A percentile compares a stretch with the other conserved stretches of the same genome.
Conservation (phyloP, 371 early-diverging fungal species). For the Lichtheimia hyalospora region DNA sequence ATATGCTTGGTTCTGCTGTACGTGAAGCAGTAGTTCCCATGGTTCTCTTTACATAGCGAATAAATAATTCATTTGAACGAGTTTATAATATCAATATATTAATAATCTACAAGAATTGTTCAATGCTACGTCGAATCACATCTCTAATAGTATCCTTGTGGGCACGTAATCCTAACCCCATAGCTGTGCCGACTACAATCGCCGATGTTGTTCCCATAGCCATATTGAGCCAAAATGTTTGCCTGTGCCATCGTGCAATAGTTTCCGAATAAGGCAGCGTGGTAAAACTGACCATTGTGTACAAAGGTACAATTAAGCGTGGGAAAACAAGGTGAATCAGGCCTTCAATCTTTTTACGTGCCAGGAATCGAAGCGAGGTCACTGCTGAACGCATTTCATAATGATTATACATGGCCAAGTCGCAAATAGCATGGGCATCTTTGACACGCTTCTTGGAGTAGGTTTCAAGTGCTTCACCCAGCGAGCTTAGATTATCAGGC, state of each 20-base stretch:
- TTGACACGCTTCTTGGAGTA: constrained; percentile 74
- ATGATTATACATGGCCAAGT: constrained; percentile 94
- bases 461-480: constrained; percentile 64
- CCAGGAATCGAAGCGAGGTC: constrained; percentile 64
- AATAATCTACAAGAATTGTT: background rate
- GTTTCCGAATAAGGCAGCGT: constrained; percentile 84
- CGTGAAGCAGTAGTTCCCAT: constrained; percentile 17
- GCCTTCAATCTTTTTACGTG: constrained; percentile 80
- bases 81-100: no score
- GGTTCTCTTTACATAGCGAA: constrained; percentile 11
- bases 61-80: no score
- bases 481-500: constrained; percentile 14
- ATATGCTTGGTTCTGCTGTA: constrained; percentile 12
- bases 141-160: background rate
- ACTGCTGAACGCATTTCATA: constrained; percentile 93
- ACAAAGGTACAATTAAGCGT: constrained; percentile 78
- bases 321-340: constrained; percentile 77
- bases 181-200: constrained; percentile 11
- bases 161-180: background rate
- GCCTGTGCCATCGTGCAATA: constrained; percentile 57
- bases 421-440: constrained; percentile 92
- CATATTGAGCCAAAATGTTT: constrained; percentile 54
- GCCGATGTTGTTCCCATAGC: constrained; percentile 14
- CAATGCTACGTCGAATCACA: background rate
- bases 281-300: constrained; percentile 96